Conservation (phyloP, 2,329 filamentous ascomycete genomes). For the Beauveria varroae region DNA sequence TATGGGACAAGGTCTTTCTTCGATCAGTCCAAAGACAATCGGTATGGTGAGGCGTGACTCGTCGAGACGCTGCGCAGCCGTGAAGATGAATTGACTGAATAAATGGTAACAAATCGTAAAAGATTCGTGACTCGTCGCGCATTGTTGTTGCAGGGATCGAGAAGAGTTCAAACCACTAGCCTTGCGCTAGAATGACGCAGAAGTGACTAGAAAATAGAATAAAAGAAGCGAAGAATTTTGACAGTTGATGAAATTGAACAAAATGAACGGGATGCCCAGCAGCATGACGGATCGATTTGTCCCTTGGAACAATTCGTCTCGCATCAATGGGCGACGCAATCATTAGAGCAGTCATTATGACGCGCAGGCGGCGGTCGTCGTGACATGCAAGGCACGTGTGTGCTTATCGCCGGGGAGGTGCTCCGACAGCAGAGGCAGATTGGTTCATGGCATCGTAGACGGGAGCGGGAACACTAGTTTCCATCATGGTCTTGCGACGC, state of each 20-base stretch:
- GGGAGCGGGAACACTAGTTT: slow-evolving; percentile 45
- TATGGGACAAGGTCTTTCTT: not conserved
- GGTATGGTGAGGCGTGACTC: slow-evolving; percentile 1
- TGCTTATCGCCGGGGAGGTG: slow-evolving; percentile 31
- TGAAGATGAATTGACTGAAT: not conserved
- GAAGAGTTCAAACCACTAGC: slow-evolving; percentile 6
- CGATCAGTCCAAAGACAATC: not conserved
- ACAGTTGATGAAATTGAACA: slow-evolving; percentile 3
- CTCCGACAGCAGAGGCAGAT: slow-evolving; percentile 36
- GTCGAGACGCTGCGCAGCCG: slow-evolving; percentile 6
- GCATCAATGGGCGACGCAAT: not conserved
- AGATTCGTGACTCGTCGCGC: slow-evolving; percentile 9
- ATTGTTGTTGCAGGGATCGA: slow-evolving; percentile 4
- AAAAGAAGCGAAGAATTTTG: not conserved
- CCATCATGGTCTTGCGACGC: slow-evolving; percentile 70
- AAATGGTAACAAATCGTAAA: slow-evolving; percentile 8
- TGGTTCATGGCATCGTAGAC: slow-evolving; percentile 44
- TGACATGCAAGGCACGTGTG: not conserved
- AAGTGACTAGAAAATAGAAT: slow-evolving; percentile 8
- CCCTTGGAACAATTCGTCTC: not conserved
- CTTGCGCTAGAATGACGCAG: not conserved
- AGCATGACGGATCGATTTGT: not conserved
- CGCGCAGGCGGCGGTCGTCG: not conserved
- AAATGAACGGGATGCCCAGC: not conserved
- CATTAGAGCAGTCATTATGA: not conserved